Base-by-base conservation (phyloP, 2,329 filamentous ascomycete genomes). In the Hypomyces perniciosus region DNA sequence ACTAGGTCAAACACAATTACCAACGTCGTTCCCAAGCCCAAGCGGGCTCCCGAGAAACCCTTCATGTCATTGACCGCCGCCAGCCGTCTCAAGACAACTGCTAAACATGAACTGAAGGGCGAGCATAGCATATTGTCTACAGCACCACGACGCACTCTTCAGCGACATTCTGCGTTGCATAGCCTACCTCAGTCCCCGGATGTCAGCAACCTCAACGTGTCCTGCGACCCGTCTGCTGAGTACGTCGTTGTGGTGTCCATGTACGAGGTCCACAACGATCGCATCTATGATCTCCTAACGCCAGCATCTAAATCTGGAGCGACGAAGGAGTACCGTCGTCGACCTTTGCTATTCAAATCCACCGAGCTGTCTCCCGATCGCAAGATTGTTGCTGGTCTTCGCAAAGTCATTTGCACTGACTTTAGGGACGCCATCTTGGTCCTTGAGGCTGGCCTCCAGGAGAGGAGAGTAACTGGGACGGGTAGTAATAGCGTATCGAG, bases 181-280 rank as follows among this genome's bases (percentile, higher is more conserved):
- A 74, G 77, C 2, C 73, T 93, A 5, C 88, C 91, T 1, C 82
- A 86, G 52, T 72, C 77, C 5, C 92, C 92, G 7, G 84, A 90
- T 56, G 81, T 96, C 47, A 82, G 83, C 67, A 76, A 84, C 46
- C 74, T 95, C 40, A 72, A 78, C 4, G 76, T 95, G 0, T 76
- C 81, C 0, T 71, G 66, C 57, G 68, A 71, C 39, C 74, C 83
- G 44, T 79, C 79, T 20, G 81, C 85, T 49, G 89, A 96, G 59
- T 96, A 96, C 60, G 86, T 87, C 4, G 83, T 99, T 48, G 74
- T 99, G 8, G 78, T 99, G 26, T 96, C 90, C 48, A 99, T 99
- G 91, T 97, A 97, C 68, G 93, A 99, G 68, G 92, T 99, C 1
- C 96, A 99, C 73, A 99, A 99, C 64, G 92, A 99, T 70, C 85